Evolutionary conservation across 805 yeast species (phyloP).

Genomic region (Ogataea trehaloabstinens): DNA sequence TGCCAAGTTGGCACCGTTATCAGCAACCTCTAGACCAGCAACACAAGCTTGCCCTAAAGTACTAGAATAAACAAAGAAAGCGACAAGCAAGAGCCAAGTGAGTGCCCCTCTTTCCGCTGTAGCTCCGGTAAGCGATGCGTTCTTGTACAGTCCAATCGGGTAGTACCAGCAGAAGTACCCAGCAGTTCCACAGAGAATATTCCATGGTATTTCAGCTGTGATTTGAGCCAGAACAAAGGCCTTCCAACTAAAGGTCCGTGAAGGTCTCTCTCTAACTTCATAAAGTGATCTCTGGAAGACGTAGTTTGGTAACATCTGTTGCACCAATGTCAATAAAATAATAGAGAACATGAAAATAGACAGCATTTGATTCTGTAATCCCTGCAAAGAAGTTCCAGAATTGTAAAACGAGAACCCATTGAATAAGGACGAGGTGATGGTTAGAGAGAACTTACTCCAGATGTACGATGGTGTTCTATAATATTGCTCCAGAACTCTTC

Average conservation of each 20-base stretch:
- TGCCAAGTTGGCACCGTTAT: conserved; percentile 63
- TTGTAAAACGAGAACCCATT: conserved; percentile 71
- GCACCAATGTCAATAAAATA: conserved; percentile 53
- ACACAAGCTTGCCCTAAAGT: conserved; percentile 58
- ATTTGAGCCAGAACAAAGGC: conserved; percentile 62
- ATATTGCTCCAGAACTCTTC: conserved; percentile 57
- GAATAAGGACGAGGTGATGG: conserved; percentile 53
- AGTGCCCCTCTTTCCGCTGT: conserved; percentile 56
- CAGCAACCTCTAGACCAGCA: conserved; percentile 58
- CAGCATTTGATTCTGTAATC: conserved; percentile 81
- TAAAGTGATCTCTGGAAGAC: conserved; percentile 62
- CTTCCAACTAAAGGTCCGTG: conserved; percentile 67
- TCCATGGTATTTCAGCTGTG: conserved; percentile 66
- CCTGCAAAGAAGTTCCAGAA: conserved; percentile 59
- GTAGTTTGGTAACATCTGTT: conserved; percentile 63
- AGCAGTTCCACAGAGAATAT: conserved; percentile 58
- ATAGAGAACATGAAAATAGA: conserved; percentile 67
- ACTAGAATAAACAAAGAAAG: conserved; percentile 53
- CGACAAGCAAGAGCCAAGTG: conserved; percentile 37
- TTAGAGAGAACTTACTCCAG: conserved; percentile 55
- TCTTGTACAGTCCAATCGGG: conserved; percentile 63
- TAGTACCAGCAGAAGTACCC: conserved; percentile 66
- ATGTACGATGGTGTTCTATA: conserved; percentile 64
- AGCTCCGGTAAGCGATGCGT: conserved; percentile 51
- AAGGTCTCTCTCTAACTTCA: conserved; percentile 72